phyloP scores from a whole-genome alignment of 176 grass and related monocot genomes.

The Eleusine indica region DNA sequence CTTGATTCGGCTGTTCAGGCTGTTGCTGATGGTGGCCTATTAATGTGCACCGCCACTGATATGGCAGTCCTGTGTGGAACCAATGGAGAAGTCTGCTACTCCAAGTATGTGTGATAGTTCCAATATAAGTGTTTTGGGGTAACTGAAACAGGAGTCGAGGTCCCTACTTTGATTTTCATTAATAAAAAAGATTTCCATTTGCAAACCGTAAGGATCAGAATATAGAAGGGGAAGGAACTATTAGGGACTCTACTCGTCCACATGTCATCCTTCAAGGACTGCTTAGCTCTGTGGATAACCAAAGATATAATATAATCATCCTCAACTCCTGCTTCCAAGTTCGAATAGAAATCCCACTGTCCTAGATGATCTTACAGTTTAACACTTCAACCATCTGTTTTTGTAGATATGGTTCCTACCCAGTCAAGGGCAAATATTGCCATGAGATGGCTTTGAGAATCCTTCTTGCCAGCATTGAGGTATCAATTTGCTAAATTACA shows the following conservation, averaged over 20 bases:
- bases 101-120: conserved; percentile 68
- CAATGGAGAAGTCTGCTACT: conserved; percentile 94
- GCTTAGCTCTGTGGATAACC: neutral
- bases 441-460: conserved; percentile 99
- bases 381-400: conserved; percentile 38
- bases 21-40: conserved; percentile 81
- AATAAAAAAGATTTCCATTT: neutral
- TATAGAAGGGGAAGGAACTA: neutral
- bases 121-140: neutral
- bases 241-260: neutral
- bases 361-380: conserved; percentile 13
- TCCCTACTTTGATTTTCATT: neutral
- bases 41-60: conserved; percentile 98
- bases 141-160: neutral
- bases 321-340: neutral
- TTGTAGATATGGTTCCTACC: conserved; percentile 93
- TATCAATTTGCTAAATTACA: conserved; percentile 38
- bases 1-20: conserved; percentile 94
- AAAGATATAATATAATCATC: neutral
- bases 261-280: neutral
- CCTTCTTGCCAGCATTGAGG: conserved; percentile 96
- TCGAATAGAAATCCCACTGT: neutral
- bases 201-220: neutral
- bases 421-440: conserved; percentile 91
- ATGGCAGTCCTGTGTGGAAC: conserved; percentile 94